phyloP scores from a whole-genome alignment of 148 eudicot genomes.

The Salicornia ramosissima region DNA sequence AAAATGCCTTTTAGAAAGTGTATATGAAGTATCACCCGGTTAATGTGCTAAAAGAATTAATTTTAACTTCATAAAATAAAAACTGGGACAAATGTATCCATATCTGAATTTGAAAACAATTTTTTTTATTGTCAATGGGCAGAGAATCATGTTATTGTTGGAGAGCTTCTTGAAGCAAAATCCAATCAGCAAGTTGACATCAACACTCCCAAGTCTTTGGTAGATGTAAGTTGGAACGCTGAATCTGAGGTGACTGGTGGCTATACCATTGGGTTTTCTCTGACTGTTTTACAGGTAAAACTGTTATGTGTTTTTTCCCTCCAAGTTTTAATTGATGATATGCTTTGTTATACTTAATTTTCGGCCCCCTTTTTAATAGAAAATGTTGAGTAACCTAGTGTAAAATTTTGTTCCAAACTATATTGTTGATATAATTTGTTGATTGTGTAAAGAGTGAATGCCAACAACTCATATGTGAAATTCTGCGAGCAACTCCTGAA shows the following conservation, averaged over 20 bases:
- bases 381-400: neutral
- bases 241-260: conserved; percentile 93
- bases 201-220: conserved; percentile 76
- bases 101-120: conserved; percentile 10
- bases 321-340: neutral
- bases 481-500: conserved; percentile 97
- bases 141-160: conserved; percentile 96
- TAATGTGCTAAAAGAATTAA: neutral
- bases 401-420: neutral
- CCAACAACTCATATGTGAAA: conserved; percentile 97
- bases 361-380: neutral
- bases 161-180: conserved; percentile 92
- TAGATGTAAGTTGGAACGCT: conserved; percentile 66
- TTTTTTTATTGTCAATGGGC: conserved; percentile 21
- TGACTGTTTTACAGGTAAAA: conserved; percentile 83
- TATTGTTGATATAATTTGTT: neutral
- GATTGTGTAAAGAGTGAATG: conserved; percentile 74
- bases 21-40: neutral
- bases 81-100: neutral
- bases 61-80: neutral
- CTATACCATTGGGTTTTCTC: conserved; percentile 80
- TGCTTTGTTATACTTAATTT: neutral
- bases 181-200: conserved; percentile 65
- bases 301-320: conserved; percentile 5
- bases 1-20: neutral